Conservation (phyloP, 2,329 filamentous ascomycete species). For the Colletotrichum sp. region DNA sequence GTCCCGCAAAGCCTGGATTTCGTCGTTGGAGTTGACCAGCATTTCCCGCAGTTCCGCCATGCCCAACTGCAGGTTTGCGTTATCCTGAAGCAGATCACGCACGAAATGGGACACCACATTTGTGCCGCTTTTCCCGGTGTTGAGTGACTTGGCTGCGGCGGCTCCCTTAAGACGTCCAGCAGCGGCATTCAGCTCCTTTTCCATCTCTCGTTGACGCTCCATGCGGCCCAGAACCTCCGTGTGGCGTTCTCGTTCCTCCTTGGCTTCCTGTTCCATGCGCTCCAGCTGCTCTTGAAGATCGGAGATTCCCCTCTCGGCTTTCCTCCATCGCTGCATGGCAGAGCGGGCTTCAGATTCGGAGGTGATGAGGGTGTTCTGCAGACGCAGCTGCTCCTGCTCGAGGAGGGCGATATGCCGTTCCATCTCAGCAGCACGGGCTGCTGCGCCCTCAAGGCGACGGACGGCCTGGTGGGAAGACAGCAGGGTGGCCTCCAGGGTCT, state of each 20-base stretch:
- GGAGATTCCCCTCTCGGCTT: constrained; percentile 79
- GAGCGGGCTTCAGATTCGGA: constrained; percentile 79
- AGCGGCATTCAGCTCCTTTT: constrained; percentile 80
- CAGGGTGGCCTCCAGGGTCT: constrained; percentile 76
- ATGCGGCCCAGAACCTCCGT: constrained; percentile 81
- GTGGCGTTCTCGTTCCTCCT: constrained; percentile 81
- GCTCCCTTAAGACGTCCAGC: constrained; percentile 83
- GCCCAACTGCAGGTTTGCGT: constrained; percentile 89
- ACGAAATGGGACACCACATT: constrained; percentile 95
- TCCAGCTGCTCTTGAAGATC: constrained; percentile 89
- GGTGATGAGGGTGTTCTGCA: constrained; percentile 71
- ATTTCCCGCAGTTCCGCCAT: constrained; percentile 92
- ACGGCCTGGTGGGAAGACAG: constrained; percentile 80
- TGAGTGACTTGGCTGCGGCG: constrained; percentile 72
- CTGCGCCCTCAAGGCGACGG: constrained; percentile 75
- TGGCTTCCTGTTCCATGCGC: constrained; percentile 83
- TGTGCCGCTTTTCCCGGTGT: constrained; percentile 61
- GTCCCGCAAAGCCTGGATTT: constrained; percentile 86
- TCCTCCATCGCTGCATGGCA: constrained; percentile 82
- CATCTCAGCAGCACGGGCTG: constrained; percentile 75
- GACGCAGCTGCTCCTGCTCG: constrained; percentile 78
- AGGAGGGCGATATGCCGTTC: constrained; percentile 81
- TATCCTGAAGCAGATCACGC: constrained; percentile 92
- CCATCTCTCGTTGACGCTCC: constrained; percentile 82
- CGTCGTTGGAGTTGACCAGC: constrained; percentile 89